phyloP scores from a whole-genome alignment of 345 rosid species.

The Microthlaspi erraticum region DNA sequence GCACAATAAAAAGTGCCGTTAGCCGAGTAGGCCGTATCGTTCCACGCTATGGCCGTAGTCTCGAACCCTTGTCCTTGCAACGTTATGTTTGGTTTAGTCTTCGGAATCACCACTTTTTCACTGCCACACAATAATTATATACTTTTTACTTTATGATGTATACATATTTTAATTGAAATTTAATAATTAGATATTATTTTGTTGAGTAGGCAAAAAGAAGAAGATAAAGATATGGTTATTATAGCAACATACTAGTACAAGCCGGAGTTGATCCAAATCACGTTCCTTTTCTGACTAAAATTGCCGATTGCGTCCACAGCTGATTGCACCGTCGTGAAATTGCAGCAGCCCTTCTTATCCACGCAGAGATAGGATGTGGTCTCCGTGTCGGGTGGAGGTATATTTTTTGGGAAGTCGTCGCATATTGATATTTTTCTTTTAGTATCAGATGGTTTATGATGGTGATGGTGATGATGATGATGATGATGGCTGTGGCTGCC shows the following conservation, averaged over 20 bases:
- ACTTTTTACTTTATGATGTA: background rate
- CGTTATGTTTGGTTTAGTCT: constrained; percentile 73
- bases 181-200: background rate
- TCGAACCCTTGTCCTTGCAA: constrained; percentile 90
- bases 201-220: background rate
- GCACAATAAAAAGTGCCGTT: constrained; percentile 78
- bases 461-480: constrained; percentile 38
- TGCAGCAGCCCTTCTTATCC: constrained; percentile 81
- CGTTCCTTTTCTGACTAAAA: constrained; percentile 61
- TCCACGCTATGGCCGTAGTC: constrained; percentile 86
- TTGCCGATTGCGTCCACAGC: constrained; percentile 70
- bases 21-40: constrained; percentile 79
- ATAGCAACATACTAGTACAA: constrained; percentile 66
- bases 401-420: constrained; percentile 66
- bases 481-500: background rate
- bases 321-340: constrained; percentile 81
- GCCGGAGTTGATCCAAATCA: constrained; percentile 87
- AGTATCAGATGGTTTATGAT: constrained; percentile 35
- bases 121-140: constrained; percentile 39
- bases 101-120: constrained; percentile 74
- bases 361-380: constrained; percentile 71
- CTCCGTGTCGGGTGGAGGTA: constrained; percentile 76
- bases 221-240: background rate
- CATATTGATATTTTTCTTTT: constrained; percentile 54
- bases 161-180: background rate